phyloP scores from a whole-genome alignment of 2,329 filamentous ascomycete genomes.

The Fusarium veterinarium region DNA sequence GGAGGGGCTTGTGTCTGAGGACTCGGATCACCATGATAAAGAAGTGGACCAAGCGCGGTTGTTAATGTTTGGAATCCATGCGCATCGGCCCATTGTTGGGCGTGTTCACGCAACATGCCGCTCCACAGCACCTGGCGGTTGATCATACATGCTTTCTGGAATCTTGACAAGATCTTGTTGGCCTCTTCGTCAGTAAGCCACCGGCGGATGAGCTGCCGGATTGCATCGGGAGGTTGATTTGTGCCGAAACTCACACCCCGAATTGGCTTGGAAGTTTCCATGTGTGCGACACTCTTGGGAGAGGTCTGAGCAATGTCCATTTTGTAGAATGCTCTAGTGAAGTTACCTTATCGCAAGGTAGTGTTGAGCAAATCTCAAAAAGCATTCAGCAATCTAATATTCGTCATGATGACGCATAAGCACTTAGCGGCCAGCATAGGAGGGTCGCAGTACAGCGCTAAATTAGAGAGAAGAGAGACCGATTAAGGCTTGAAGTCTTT shows the following conservation, averaged over 20 bases:
- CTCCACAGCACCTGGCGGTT: conserved; percentile 36
- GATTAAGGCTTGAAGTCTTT: too few species aligned
- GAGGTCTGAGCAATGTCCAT: accelerated
- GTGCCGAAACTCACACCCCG: neutral
- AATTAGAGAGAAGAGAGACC: neutral
- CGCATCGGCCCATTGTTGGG: conserved; percentile 30
- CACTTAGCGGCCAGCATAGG: neutral
- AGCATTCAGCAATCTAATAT: accelerated
- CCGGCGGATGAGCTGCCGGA: neutral
- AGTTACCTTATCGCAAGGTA: accelerated
- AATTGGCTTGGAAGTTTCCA: neutral
- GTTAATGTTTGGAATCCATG: conserved; percentile 27
- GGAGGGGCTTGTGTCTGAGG: neutral
- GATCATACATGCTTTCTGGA: neutral
- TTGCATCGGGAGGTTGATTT: neutral
- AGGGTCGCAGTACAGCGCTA: accelerated
- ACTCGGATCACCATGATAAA: neutral
- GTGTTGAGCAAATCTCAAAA: neutral
- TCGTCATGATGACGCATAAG: neutral
- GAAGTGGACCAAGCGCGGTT: conserved; percentile 29
- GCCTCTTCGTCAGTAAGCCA: neutral
- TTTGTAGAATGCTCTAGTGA: neutral
- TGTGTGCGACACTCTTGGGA: neutral
- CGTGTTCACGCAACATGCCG: conserved; percentile 19
- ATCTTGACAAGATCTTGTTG: accelerated